These are phyloP conservation scores for Boletus barrowsii DNA, from an alignment of 768 basidiomycete genomes.

Conservation along the genomic window DNA sequence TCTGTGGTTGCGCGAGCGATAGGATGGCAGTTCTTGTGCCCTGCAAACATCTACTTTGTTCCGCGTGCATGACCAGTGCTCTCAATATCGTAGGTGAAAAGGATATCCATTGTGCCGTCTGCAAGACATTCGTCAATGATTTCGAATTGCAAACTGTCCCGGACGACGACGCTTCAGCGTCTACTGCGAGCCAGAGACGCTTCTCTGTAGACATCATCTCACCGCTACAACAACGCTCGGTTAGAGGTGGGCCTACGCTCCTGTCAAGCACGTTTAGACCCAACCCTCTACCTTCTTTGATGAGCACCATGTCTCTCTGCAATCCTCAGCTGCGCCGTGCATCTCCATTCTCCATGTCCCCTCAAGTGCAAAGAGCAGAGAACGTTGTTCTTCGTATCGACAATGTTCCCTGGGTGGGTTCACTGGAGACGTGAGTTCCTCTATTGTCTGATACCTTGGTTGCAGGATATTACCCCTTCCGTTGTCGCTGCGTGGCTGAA, in stretches of 20 bases:
- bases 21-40: conserved; percentile 67
- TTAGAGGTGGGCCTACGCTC: conserved; percentile 25
- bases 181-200: conserved; percentile 14
- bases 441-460: conserved; percentile 5
- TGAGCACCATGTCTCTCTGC: conserved; percentile 31
- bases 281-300: conserved; percentile 30
- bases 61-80: conserved; percentile 78
- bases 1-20: conserved; percentile 51
- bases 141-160: conserved; percentile 49
- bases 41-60: conserved; percentile 74
- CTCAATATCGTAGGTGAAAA: conserved; percentile 90
- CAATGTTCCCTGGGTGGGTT: conserved; percentile 82
- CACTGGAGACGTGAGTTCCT: background rate
- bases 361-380: conserved; percentile 28
- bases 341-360: conserved; percentile 9
- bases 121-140: conserved; percentile 64
- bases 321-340: conserved; percentile 19
- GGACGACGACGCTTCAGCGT: conserved; percentile 25
- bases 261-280: conserved; percentile 28
- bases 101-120: conserved; percentile 82
- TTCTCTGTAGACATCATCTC: conserved; percentile 10
- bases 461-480: conserved; percentile 79
- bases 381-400: conserved; percentile 75
- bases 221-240: conserved; percentile 25
- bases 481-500: conserved; percentile 67